Conservation (phyloP, 2,329 filamentous ascomycete genomes). For the Fusarium proliferatum region DNA sequence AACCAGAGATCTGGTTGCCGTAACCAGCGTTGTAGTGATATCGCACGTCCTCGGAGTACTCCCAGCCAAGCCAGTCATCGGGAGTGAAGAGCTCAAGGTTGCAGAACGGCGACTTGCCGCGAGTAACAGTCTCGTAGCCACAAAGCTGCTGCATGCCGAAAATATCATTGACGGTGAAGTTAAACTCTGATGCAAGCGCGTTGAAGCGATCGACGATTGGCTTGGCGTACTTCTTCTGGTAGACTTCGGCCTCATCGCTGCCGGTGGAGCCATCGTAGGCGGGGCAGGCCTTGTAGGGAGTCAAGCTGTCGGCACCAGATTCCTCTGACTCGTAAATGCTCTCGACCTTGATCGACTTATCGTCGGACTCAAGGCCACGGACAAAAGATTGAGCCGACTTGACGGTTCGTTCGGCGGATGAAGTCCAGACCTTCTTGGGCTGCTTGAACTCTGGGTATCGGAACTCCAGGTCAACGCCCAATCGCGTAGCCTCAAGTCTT, state of each 20-base stretch:
- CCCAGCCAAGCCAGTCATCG: conserved; percentile 74
- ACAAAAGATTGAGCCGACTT: conserved; percentile 69
- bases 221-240: conserved; percentile 66
- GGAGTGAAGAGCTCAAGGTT: conserved; percentile 67
- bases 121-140: conserved; percentile 73
- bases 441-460: conserved; percentile 65
- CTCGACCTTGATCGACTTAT: conserved; percentile 64
- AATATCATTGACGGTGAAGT: conserved; percentile 72
- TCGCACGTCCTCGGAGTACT: conserved; percentile 72
- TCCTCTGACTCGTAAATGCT: conserved; percentile 67
- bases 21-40: conserved; percentile 76
- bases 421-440: conserved; percentile 69
- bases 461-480: conserved; percentile 68
- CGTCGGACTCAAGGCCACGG: conserved; percentile 64
- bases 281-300: conserved; percentile 73
- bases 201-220: conserved; percentile 70
- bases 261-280: conserved; percentile 69
- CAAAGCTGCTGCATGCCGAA: conserved; percentile 75
- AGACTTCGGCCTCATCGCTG: conserved; percentile 63
- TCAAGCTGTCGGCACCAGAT: conserved; percentile 68
- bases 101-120: conserved; percentile 71
- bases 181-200: conserved; percentile 64
- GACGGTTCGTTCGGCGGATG: conserved; percentile 70
- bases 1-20: conserved; percentile 66
- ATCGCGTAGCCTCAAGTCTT: conserved; percentile 67